Evolutionary conservation across 2,329 filamentous ascomycete species (phyloP).

Genomic region (Neocatenulostroma microsporum): DNA sequence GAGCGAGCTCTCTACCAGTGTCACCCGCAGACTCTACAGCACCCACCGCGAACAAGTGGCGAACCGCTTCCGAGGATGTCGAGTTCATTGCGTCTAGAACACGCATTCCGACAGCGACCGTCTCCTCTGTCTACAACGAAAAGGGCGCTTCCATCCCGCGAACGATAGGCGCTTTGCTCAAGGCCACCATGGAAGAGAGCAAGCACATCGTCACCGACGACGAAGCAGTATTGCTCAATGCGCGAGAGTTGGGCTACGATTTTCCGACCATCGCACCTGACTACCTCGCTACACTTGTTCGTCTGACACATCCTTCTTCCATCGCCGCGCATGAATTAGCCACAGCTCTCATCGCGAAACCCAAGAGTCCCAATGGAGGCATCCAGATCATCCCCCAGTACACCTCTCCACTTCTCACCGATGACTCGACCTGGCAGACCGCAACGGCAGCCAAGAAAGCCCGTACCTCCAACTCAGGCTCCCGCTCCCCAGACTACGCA

Average conservation of each 20-base stretch:
- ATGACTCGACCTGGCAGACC: conserved; percentile 14
- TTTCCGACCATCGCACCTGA: conserved; percentile 46
- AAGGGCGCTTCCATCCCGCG: conserved; percentile 48
- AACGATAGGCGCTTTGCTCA: conserved; percentile 50
- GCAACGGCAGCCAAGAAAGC: conserved; percentile 4
- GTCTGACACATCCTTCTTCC: conserved; percentile 50
- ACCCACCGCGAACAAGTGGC: conserved; percentile 48
- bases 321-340: conserved; percentile 54
- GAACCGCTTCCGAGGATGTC: conserved; percentile 49
- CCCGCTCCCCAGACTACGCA: neutral
- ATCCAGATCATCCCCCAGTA: conserved; percentile 45
- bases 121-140: conserved; percentile 53
- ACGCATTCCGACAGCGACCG: conserved; percentile 38
- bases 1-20: conserved; percentile 20
- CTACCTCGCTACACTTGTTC: conserved; percentile 47
- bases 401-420: conserved; percentile 33
- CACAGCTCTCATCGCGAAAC: conserved; percentile 41
- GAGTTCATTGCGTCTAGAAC: conserved; percentile 52
- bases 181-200: conserved; percentile 38
- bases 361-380: conserved; percentile 29
- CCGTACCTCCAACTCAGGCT: conserved; percentile 5
- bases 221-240: conserved; percentile 38
- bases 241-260: conserved; percentile 47
- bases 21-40: conserved; percentile 18
- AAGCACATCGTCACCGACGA: conserved; percentile 33